These are phyloP conservation scores for Trichoderma arundinaceum DNA, from an alignment of 2,329 filamentous ascomycete genomes.

Conservation along the genomic window DNA sequence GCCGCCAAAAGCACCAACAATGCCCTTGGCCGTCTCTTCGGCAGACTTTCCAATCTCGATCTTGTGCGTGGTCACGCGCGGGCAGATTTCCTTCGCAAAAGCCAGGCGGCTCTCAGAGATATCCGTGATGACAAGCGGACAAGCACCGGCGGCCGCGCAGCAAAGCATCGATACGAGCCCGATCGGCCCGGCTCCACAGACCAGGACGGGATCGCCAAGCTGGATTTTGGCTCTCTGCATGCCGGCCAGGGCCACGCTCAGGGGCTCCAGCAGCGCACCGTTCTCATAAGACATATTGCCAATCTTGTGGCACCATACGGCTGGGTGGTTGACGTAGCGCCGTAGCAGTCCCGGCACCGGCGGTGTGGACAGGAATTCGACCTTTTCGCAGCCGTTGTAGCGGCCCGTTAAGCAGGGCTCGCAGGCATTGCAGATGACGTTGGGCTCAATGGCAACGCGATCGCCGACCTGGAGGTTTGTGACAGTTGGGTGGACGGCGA, in stretches of 20 bases:
- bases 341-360: slow-evolving; percentile 85
- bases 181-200: slow-evolving; percentile 94
- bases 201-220: slow-evolving; percentile 84
- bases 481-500: slow-evolving; percentile 83
- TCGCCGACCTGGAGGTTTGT: slow-evolving; percentile 80
- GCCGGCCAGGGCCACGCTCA: slow-evolving; percentile 86
- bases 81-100: slow-evolving; percentile 85
- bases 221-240: slow-evolving; percentile 81
- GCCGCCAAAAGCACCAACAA: slow-evolving; percentile 71
- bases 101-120: slow-evolving; percentile 84
- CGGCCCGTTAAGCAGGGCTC: slow-evolving; percentile 89
- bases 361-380: slow-evolving; percentile 88
- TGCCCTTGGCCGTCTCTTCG: slow-evolving; percentile 75
- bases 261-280: slow-evolving; percentile 86
- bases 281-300: slow-evolving; percentile 90
- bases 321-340: slow-evolving; percentile 93
- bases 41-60: slow-evolving; percentile 66
- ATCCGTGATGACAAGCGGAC: slow-evolving; percentile 91
- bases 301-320: slow-evolving; percentile 95
- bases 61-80: slow-evolving; percentile 79
- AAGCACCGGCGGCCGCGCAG: slow-evolving; percentile 82
- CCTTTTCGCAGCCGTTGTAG: slow-evolving; percentile 91
- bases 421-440: slow-evolving; percentile 89
- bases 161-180: slow-evolving; percentile 88
- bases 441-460: slow-evolving; percentile 91